These are phyloP conservation scores for Nakaseomyces nivariensis DNA, from an alignment of 1,139 yeast genomes.

Conservation along the genomic window DNA sequence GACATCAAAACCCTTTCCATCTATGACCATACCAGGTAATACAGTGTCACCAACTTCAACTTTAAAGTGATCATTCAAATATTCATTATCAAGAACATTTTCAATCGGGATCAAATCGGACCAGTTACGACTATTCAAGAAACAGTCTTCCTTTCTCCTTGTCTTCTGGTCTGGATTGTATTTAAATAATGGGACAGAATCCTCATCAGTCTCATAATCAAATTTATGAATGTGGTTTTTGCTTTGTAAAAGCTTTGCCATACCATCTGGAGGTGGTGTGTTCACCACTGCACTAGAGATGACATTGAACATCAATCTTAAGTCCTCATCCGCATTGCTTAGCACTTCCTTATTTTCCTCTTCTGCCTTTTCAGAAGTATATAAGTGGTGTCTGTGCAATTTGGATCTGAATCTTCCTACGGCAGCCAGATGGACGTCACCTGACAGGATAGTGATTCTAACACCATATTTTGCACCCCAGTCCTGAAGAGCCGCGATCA, in stretches of 20 bases:
- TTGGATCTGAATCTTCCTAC: conserved; percentile 67
- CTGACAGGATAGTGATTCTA: conserved; percentile 74
- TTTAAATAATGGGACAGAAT: conserved; percentile 61
- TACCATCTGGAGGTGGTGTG: conserved; percentile 84
- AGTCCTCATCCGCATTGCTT: conserved; percentile 55
- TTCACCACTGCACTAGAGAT: conserved; percentile 84
- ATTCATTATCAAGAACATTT: conserved; percentile 27
- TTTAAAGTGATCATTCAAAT: conserved; percentile 13
- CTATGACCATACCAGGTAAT: conserved; percentile 27
- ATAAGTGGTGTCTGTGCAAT: conserved; percentile 36
- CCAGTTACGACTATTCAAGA: conserved; percentile 79
- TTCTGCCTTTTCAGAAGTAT: conserved; percentile 30
- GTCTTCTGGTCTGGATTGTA: conserved; percentile 48
- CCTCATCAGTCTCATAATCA: conserved; percentile 60
- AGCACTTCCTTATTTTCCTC: conserved; percentile 35
- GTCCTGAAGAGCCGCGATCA: conserved; percentile 47
- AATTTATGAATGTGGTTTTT: conserved; percentile 63
- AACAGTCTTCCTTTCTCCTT: conserved; percentile 44
- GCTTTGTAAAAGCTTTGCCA: conserved; percentile 60
- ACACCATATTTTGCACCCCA: conserved; percentile 56
- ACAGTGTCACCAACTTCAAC: conserved; percentile 25
- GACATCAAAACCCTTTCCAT: conserved; percentile 5
- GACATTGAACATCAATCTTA: conserved; percentile 69
- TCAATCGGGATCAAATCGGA: conserved; percentile 38
- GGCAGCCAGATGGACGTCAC: conserved; percentile 88